These are phyloP conservation scores for Boletus sp. DNA, from an alignment of 768 basidiomycete species.

Conservation along the genomic window DNA sequence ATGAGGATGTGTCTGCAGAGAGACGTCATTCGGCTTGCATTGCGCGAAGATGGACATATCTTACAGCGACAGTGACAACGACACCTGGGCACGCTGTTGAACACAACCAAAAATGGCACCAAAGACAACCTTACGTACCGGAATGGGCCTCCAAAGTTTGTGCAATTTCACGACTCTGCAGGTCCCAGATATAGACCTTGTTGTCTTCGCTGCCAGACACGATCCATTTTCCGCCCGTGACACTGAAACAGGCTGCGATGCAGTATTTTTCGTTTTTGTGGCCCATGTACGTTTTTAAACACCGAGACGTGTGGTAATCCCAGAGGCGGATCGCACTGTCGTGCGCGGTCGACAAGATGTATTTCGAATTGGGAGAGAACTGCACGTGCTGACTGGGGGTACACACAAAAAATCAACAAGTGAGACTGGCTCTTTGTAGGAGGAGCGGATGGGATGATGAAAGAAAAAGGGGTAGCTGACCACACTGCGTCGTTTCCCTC, in stretches of 20 bases:
- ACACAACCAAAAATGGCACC: not conserved
- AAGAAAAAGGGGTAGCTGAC: slow-evolving; percentile 33
- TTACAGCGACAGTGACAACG: slow-evolving; percentile 79
- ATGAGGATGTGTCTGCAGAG: slow-evolving; percentile 70
- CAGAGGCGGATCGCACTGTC: slow-evolving; percentile 91
- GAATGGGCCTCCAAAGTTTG: slow-evolving; percentile 76
- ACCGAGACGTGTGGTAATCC: slow-evolving; percentile 90
- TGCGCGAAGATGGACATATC: slow-evolving; percentile 29
- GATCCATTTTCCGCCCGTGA: slow-evolving; percentile 86
- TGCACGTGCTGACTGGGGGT: slow-evolving; percentile 73
- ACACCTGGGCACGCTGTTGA: slow-evolving; percentile 36
- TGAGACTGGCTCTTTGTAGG: not conserved
- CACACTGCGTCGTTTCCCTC: slow-evolving; percentile 86
- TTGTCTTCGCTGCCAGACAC: slow-evolving; percentile 89
- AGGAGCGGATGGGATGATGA: too few species aligned
- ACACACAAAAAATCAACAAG: not conserved
- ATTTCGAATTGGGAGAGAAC: slow-evolving; percentile 95
- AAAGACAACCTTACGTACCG: slow-evolving; percentile 38
- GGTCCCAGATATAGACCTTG: slow-evolving; percentile 87
- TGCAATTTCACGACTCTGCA: slow-evolving; percentile 82
- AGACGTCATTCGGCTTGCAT: not conserved
- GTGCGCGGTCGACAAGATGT: slow-evolving; percentile 90
- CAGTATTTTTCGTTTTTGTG: slow-evolving; percentile 83
- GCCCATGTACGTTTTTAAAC: slow-evolving; percentile 86
- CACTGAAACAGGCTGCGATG: slow-evolving; percentile 79